Evolutionary conservation across 176 grass and related monocot species (phyloP), one percentile per base, ranked within the genome.

Genomic region (Urochloa ruziziensis): DNA sequence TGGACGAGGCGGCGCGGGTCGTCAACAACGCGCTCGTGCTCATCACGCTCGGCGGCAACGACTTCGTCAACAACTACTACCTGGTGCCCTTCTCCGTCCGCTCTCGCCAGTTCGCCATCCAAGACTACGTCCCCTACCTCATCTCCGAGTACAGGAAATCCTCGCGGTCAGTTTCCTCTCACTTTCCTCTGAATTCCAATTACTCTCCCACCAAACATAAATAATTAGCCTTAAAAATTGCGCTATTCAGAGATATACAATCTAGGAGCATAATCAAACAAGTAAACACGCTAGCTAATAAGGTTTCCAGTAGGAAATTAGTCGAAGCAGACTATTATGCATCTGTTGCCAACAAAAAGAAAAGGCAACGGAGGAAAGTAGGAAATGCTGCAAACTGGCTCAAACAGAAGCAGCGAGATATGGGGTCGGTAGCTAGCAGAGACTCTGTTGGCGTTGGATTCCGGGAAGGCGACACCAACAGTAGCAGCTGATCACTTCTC

Each of bases 1-100:
- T 78, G 44, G 90, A 92, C 18, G 17, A 75, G 68, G 77, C 87
- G 23, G 69, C 67, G 74, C 39, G 67, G 67, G 69, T 83, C n/a
- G 82, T 94, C 0, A 78, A 69, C 82, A 34, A 88, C 24, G 88
- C 82, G 42, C 93, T 94, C 9, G 90, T 90, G 70, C 87, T 94
- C 79, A 90, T 94, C 78, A 94, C 93, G 8, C 85, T 94, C 58
- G 93, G 93, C 62, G 93, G 93, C 62, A 94, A 94, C 69, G 93
- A 94, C 79, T 94, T 94, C 82, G 93, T 94, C 19, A 94, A 94
- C 93, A 94, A 94, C 87, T 94, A 94, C 90, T 94, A 92, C 87
- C 76, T 94, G 39, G 82, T 94, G 34, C 93, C 93, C 5, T 94
- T 43, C 82, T 94, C 93, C 16, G 33, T 76, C 40, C 62, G 93